phyloP scores from a whole-genome alignment of 23 red algal species.

The Gracilaria caudata region DNA sequence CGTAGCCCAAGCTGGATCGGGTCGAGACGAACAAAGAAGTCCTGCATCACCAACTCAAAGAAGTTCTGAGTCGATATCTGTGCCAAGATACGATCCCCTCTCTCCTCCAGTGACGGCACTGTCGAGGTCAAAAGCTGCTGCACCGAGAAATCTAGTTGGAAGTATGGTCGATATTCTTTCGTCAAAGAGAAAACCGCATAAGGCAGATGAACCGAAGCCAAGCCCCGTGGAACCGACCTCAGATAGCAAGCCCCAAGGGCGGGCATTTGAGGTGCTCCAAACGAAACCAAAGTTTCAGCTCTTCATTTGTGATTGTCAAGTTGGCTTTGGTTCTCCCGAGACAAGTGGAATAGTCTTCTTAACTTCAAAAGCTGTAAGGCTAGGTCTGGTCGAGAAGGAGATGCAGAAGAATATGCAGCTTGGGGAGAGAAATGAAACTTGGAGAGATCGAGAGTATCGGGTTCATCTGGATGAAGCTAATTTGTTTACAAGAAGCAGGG shows the following conservation, averaged over 20 bases:
- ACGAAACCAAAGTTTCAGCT: slow-evolving; percentile 65
- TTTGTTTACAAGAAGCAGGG: slow-evolving; percentile 46
- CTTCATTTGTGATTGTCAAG: slow-evolving; percentile 66
- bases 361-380: slow-evolving; percentile 50
- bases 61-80: slow-evolving; percentile 8
- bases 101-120: slow-evolving; percentile 48
- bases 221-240: background rate
- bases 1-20: background rate
- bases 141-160: slow-evolving; percentile 41
- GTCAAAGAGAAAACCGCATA: slow-evolving; percentile 5
- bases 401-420: slow-evolving; percentile 71
- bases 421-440: slow-evolving; percentile 65
- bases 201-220: slow-evolving; percentile 1
- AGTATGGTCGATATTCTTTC: slow-evolving; percentile 58
- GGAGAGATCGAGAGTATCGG: slow-evolving; percentile 65
- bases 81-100: slow-evolving; percentile 34
- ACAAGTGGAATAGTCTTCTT: slow-evolving; percentile 68
- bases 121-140: slow-evolving; percentile 29
- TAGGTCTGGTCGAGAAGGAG: slow-evolving; percentile 68
- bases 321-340: slow-evolving; percentile 72
- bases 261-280: slow-evolving; percentile 48
- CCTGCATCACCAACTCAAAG: background rate
- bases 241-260: background rate
- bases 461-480: slow-evolving; percentile 69
- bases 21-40: background rate